Evolutionary conservation across 176 grass and related monocot species (phyloP).

Genomic region (Aegilops longissima): DNA sequence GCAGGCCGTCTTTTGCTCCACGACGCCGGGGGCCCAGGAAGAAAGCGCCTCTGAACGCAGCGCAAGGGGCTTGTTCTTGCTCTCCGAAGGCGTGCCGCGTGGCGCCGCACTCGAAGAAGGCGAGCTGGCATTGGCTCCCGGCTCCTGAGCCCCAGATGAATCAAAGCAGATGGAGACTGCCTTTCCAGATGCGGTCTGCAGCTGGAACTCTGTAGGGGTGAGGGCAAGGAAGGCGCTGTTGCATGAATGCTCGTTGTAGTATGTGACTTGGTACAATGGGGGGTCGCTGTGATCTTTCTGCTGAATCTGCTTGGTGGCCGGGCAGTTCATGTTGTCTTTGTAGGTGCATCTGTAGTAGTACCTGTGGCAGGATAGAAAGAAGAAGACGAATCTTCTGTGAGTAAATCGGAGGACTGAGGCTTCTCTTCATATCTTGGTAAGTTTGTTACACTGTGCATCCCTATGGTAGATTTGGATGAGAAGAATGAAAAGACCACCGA

Average conservation of each 20-base stretch:
- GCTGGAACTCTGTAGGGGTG: conserved; percentile 48
- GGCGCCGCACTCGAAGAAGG: conserved; percentile 31
- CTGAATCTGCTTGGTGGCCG: conserved; percentile 64
- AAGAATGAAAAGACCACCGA: not conserved
- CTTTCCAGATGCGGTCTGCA: conserved; percentile 49
- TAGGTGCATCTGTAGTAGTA: conserved; percentile 75
- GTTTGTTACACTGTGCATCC: not conserved
- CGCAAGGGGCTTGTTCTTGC: conserved; percentile 18
- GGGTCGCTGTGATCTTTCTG: conserved; percentile 64
- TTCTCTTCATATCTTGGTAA: not conserved
- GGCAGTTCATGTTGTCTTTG: conserved; percentile 62
- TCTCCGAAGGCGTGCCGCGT: conserved; percentile 17
- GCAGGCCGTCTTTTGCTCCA: conserved; percentile 37
- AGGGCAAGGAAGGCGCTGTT: conserved; percentile 57
- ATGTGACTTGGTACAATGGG: conserved; percentile 65
- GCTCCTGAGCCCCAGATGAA: conserved; percentile 40
- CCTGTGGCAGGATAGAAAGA: conserved; percentile 3
- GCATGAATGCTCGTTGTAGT: conserved; percentile 64
- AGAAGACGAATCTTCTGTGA: not conserved
- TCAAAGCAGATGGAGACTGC: conserved; percentile 68
- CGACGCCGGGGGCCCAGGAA: conserved; percentile 29
- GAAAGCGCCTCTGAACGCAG: conserved; percentile 35
- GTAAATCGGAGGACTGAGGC: not conserved
- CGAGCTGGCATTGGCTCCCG: conserved; percentile 29
- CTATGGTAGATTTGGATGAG: not conserved